phyloP scores from a whole-genome alignment of 306 rosid genomes.

The Canavalia gladiata region DNA sequence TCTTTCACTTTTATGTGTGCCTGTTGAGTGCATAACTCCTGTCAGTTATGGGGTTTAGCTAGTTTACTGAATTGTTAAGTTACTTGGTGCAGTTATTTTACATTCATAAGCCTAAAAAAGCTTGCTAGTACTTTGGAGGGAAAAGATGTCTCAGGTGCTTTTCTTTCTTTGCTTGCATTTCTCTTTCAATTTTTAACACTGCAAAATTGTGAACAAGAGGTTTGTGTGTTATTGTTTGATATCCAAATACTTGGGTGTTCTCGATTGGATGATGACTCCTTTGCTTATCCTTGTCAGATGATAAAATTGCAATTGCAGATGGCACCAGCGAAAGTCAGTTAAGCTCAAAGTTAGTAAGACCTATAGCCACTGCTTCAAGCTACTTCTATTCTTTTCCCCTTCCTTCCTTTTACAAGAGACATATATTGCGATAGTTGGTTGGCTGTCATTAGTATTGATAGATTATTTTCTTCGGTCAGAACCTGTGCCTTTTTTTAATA shows the following conservation, averaged over 20 bases:
- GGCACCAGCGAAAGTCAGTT: conserved; percentile 50
- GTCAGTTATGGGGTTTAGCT: conserved; percentile 24
- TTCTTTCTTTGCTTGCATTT: conserved; percentile 30
- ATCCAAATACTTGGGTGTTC: conserved; percentile 31
- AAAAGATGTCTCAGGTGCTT: conserved; percentile 65
- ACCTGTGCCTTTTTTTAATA: conserved; percentile 21
- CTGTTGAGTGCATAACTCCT: conserved; percentile 3
- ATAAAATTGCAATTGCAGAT: conserved; percentile 48
- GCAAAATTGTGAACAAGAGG: conserved; percentile 24
- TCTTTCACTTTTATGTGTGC: neutral
- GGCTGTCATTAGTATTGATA: neutral
- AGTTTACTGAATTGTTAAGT: conserved; percentile 29
- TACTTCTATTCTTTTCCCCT: conserved; percentile 26
- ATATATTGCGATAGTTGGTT: neutral
- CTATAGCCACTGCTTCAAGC: conserved; percentile 30
- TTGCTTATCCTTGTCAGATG: conserved; percentile 53
- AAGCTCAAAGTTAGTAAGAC: conserved; percentile 62
- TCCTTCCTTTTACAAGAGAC: conserved; percentile 20
- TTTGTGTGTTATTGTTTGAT: conserved; percentile 17
- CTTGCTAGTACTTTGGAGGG: conserved; percentile 66
- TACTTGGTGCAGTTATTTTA: conserved; percentile 77
- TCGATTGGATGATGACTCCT: conserved; percentile 4
- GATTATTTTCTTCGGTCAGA: conserved; percentile 11
- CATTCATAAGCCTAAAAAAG: conserved; percentile 78
- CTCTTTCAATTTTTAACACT: neutral